phyloP scores from a whole-genome alignment of 768 basidiomycete genomes.

The Punctularia strigosozonata region DNA sequence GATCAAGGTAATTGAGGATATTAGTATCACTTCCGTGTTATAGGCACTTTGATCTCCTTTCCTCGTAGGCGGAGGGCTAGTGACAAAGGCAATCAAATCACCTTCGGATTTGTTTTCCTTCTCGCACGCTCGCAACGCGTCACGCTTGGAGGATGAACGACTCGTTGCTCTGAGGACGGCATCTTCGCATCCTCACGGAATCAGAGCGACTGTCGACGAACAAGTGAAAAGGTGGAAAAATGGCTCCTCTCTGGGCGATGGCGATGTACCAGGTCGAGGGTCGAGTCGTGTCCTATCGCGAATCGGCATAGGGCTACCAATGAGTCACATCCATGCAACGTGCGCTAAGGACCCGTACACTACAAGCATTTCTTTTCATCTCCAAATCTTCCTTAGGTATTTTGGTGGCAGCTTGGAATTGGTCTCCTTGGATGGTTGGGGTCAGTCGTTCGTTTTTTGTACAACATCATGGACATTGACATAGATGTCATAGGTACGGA shows the following conservation, averaged over 20 bases:
- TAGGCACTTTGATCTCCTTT: conserved; percentile 7
- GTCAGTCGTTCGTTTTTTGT: conserved; percentile 28
- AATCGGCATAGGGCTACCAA: conserved; percentile 76
- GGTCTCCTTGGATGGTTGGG: conserved; percentile 76
- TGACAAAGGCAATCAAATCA: conserved; percentile 36
- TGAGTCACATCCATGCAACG: conserved; percentile 86
- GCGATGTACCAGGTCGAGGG: conserved; percentile 31
- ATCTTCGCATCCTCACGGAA: conserved; percentile 45
- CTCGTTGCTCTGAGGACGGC: conserved; percentile 57
- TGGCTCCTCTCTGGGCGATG: conserved; percentile 11
- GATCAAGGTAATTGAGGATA: conserved; percentile 55
- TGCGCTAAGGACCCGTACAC: conserved; percentile 19
- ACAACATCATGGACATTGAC: not conserved
- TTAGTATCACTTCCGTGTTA: not conserved
- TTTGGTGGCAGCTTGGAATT: conserved; percentile 75
- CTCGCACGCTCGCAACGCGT: conserved; percentile 71
- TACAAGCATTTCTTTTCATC: not conserved
- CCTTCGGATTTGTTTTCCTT: conserved; percentile 83
- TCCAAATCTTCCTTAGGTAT: conserved; percentile 34
- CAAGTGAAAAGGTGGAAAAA: conserved; percentile 47
- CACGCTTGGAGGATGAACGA: conserved; percentile 53
- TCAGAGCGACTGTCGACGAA: conserved; percentile 73
- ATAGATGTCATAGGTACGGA: conserved; percentile 50
- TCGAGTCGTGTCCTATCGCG: conserved; percentile 41
- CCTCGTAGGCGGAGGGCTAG: conserved; percentile 70